These are phyloP conservation scores for Mrakia gelida DNA, from an alignment of 768 basidiomycete genomes.

Conservation along the genomic window DNA sequence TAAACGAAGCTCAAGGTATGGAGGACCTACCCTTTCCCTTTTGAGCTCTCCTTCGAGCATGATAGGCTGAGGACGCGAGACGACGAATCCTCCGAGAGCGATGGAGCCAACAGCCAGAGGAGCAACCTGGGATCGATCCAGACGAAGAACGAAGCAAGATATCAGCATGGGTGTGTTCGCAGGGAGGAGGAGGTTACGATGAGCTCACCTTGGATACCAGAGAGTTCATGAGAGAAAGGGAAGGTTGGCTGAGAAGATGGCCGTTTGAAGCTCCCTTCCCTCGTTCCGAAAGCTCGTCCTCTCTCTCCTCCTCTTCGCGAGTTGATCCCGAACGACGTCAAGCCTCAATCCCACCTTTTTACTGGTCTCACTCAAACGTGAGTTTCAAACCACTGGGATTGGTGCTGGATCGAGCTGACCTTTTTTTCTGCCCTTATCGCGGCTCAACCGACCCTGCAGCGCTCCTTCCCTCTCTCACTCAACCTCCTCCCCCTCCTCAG, in stretches of 20 bases:
- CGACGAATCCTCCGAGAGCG: constrained; percentile 14
- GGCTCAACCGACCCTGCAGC: too few relatives aligned
- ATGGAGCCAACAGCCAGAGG: constrained; percentile 16
- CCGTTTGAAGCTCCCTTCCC: neutral
- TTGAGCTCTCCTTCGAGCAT: constrained; percentile 3
- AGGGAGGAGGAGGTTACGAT: too few relatives aligned
- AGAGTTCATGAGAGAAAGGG: neutral
- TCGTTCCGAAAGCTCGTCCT: neutral
- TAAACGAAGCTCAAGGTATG: neutral
- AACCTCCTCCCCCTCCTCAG: neutral
- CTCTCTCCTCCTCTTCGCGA: neutral
- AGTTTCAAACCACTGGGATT: neutral
- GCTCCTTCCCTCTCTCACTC: neutral
- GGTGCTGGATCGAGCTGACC: too few relatives aligned
- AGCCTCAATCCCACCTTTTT: neutral
- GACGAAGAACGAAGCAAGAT: neutral
- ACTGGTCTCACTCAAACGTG: neutral
- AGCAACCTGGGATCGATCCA: neutral
- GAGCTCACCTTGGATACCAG: constrained; percentile 1
- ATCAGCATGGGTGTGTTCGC: neutral
- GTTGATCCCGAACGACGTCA: neutral
- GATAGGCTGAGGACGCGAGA: neutral
- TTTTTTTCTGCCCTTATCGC: too few relatives aligned
- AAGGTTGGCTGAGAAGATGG: neutral
- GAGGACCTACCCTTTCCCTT: constrained; percentile 5